Evolutionary conservation across 2,329 filamentous ascomycete genomes (phyloP).

Genomic region (Claviceps capensis): DNA sequence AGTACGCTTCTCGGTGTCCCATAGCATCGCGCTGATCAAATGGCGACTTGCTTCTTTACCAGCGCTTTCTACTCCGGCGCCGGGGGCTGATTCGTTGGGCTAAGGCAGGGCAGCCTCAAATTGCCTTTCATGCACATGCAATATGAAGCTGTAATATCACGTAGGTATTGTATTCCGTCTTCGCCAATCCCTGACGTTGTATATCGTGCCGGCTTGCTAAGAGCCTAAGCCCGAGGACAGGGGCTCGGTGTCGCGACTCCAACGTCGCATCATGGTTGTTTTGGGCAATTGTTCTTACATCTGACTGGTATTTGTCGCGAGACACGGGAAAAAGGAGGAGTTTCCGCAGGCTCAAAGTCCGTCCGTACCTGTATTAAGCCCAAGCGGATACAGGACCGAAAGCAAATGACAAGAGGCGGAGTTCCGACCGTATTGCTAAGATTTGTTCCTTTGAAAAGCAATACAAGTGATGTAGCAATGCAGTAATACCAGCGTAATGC

Average conservation of each 20-base stretch:
- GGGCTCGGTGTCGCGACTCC: neutral
- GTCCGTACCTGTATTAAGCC: neutral
- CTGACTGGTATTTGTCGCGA: neutral
- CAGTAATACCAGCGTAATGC: neutral
- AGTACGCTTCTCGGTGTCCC: neutral
- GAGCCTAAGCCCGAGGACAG: neutral
- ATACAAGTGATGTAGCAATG: neutral
- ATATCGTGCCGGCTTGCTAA: neutral
- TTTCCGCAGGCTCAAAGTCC: neutral
- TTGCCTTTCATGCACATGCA: neutral
- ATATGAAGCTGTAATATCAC: neutral
- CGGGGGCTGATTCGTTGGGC: neutral
- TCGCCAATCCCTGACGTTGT: neutral
- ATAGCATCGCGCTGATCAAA: neutral
- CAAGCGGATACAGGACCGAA: too few species aligned
- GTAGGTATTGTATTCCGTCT: neutral
- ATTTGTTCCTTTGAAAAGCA: neutral
- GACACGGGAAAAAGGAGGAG: neutral
- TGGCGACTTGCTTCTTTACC: too few species aligned
- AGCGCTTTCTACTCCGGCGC: too few species aligned
- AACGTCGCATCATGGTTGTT: neutral
- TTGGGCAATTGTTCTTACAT: neutral
- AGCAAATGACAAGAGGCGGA: neutral
- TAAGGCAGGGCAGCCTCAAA: neutral
- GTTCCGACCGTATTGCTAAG: neutral